Base-by-base conservation (phyloP, 257 asterid genomes). In the Ballota nigra region DNA sequence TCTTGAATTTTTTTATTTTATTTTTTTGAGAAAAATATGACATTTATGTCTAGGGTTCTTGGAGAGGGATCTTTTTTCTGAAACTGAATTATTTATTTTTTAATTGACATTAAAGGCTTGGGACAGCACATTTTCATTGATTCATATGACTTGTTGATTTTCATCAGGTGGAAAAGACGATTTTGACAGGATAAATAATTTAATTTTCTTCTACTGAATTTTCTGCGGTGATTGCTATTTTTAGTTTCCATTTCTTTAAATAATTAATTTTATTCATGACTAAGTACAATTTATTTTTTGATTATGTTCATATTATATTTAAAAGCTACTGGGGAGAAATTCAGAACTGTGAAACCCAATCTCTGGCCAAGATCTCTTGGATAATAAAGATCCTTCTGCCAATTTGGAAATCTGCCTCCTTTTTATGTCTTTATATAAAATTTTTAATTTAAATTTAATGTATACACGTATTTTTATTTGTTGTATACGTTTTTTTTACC, bases 1-100 rank as follows among this genome's bases (percentile, higher is more conserved):
- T 6, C 34, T 0, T 31, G 0, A 0, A 3, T 31, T 6, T 0
- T 15, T 47, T n/a, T n/a, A n/a, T n/a, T 45, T 47, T 47, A 2
- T 13, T 47, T 26, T 26, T 3, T 33, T 1, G 23, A 51, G 38
- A 7, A 16, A 51, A 69, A 11, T 1, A 11, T 68, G 23, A 34
- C 7, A n/a, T 76, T 61, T 45, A 43, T 63, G 13, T 77, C 66
- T 76, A 76, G 84, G 79, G 77, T 73, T 73, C 41, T 40, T 57
- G 69, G 15, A 70, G 57, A 18, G 49, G 20, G 52, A 51, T 69
- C 43, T 62, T 31, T 22, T n/a, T 62, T 8, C 68, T 16, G 19
- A 5, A 22, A 26, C 69, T 29, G 29, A 33, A 33, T 33, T 33
- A 6, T 33, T n/a, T n/a, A n/a, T n/a, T 29, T 18, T 56, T 40